These are phyloP conservation scores for Dryas integrifolia DNA, from an alignment of 331 rosid genomes.

Conservation along the genomic window DNA sequence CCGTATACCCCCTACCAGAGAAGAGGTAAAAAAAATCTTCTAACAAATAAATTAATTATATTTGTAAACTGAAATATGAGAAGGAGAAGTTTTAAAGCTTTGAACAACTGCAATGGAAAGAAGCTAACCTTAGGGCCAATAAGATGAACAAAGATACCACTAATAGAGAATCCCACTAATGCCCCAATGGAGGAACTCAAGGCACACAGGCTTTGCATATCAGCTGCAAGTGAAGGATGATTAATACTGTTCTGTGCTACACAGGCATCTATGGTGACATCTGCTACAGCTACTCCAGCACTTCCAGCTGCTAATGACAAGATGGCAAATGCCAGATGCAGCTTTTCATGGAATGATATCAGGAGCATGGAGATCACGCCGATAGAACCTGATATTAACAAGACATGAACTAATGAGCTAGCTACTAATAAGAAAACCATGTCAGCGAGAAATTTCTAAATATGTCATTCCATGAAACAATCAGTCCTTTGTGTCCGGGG, in stretches of 20 bases:
- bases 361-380: constrained; percentile 67
- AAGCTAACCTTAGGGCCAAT: constrained; percentile 79
- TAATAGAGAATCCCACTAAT: constrained; percentile 74
- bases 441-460: not conserved
- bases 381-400: constrained; percentile 47
- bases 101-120: not conserved
- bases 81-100: not conserved
- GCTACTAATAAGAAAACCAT: constrained; percentile 21
- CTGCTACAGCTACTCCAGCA: constrained; percentile 89
- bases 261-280: constrained; percentile 89
- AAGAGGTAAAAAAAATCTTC: constrained; percentile 17
- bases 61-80: constrained; percentile 11
- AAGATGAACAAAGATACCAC: constrained; percentile 86
- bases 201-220: constrained; percentile 94
- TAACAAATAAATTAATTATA: not conserved
- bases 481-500: too few relatives aligned
- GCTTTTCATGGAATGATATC: constrained; percentile 54
- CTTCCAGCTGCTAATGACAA: constrained; percentile 69
- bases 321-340: constrained; percentile 73
- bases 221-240: constrained; percentile 75
- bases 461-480: not conserved
- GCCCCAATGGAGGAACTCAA: constrained; percentile 81
- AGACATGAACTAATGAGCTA: not conserved
- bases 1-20: constrained; percentile 77
- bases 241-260: constrained; percentile 84